Base-by-base conservation (phyloP, 306 rosid species). In the Purshia tridentata region DNA sequence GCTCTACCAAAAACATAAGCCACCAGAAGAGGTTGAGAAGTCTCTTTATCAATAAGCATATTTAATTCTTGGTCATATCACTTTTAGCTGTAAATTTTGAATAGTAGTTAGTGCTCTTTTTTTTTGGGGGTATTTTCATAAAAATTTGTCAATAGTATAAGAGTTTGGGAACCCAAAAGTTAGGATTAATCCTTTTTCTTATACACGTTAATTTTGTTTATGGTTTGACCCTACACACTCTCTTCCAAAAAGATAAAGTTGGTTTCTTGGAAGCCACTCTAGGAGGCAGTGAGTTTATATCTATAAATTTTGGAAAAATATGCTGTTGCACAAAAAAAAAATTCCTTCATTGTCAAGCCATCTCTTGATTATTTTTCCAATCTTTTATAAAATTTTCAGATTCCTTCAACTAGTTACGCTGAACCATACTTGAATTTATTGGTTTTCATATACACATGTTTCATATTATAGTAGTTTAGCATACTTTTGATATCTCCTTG, bases 241-340 rank as follows among this genome's bases (percentile, higher is more conserved):
- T 72, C 61, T 45, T 53, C 77, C 58, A 78, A 81, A 77, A 73
- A 76, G 73, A 57, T 69, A 67, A 79, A 86, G 90, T 78, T 60
- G 78, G 89, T 87, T 92, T 90, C 96, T 88, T 87, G 92, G 88
- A 92, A 92, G 90, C 84, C 88, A 88, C 96, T 86, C 89, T 74
- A 69, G 53, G 81, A 77, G 70, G 49, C 59, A 40, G 29, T 22
- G 64, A 51, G 13, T 56, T 80, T 80, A 82, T 81, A 83, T 62
- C 79, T 62, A 81, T 12, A 76, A 23, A 70, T 29, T 57, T 16
- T 61, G 72, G 69, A 86, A 73, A 73, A 45, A 72, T 75, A 72
- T 66, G 83, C 50, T 76, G 74, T 61, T 71, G 40, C 69, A 74
- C 64, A 69, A 44, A 74, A 29, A 29, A 23, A 23, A 29, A 65